Evolutionary conservation across 768 basidiomycete genomes (phyloP).

Genomic region (Leccinum truebloodii): DNA sequence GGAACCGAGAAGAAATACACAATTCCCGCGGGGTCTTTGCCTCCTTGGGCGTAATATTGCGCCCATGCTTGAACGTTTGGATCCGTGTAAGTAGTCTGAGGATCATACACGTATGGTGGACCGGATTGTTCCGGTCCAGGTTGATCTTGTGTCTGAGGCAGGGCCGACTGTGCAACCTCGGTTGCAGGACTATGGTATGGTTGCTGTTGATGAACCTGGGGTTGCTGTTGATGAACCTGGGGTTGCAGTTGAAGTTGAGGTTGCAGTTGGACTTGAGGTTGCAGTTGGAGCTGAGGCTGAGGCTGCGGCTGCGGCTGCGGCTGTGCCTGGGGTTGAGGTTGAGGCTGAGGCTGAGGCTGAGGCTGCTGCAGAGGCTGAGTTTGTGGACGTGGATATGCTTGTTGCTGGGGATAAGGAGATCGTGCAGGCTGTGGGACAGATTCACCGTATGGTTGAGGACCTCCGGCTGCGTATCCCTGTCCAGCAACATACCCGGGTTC

Average conservation of each 20-base stretch:
- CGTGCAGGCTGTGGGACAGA: conserved; percentile 29
- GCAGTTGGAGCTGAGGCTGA: conserved; percentile 29
- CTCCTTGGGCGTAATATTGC: conserved; percentile 80
- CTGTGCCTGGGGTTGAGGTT: conserved; percentile 14
- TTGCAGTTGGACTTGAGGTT: conserved; percentile 41
- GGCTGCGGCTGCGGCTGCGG: conserved; percentile 28
- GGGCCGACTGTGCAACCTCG: conserved; percentile 11
- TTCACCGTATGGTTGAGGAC: conserved; percentile 25
- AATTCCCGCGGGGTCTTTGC: conserved; percentile 68
- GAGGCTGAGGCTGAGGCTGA: conserved; percentile 28
- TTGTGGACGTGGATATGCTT: conserved; percentile 33
- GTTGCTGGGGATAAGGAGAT: conserved; percentile 35
- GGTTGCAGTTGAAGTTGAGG: conserved; percentile 28
- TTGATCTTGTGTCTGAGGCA: conserved; percentile 18
- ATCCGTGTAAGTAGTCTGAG: conserved; percentile 68
- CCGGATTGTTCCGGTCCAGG: conserved; percentile 31
- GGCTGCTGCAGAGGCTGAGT: conserved; percentile 39
- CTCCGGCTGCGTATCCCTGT: conserved; percentile 23
- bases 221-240: conserved; percentile 33
- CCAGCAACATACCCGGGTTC: conserved; percentile 25
- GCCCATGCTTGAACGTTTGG: conserved; percentile 87
- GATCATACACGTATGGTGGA: conserved; percentile 61
- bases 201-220: conserved; percentile 33
- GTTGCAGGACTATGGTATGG: conserved; percentile 13
- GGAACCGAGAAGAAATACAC: conserved; percentile 83